Conservation (phyloP, 208 protist species). For the Leishmania mexicana region DNA sequence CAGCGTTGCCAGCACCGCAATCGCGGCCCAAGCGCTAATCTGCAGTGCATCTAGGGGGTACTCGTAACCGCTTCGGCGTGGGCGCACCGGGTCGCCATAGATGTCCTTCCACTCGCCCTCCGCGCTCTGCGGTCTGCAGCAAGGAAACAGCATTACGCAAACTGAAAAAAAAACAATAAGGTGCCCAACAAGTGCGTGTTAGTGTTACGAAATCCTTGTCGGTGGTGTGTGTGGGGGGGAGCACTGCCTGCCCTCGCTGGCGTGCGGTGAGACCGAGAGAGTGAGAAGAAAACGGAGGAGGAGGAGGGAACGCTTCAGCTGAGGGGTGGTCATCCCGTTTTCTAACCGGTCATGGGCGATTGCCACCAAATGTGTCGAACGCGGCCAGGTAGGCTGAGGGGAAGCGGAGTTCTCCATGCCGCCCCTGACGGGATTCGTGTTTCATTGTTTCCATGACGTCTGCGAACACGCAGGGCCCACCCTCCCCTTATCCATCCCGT, state of each 20-base stretch:
- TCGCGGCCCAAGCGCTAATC: constrained; percentile 64
- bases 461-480: neutral
- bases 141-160: constrained; percentile 28
- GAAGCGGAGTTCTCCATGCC: neutral
- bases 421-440: neutral
- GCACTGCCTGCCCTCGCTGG: neutral
- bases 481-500: neutral
- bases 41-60: constrained; percentile 77
- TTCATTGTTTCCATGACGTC: neutral
- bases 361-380: neutral
- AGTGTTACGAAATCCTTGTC: neutral
- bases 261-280: neutral
- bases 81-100: constrained; percentile 81
- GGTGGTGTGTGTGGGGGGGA: neutral
- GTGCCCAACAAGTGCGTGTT: too few species aligned
- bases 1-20: constrained; percentile 46
- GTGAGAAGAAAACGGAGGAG: neutral
- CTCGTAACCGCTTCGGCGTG: constrained; percentile 76
- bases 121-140: constrained; percentile 31
- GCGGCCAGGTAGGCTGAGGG: neutral
- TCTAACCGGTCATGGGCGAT: neutral
- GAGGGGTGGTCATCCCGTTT: neutral
- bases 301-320: too few species aligned
- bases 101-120: constrained; percentile 82
- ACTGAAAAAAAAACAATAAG: too few species aligned